phyloP scores from a whole-genome alignment of 2,329 filamentous ascomycete genomes.

The Reticulascus tulasneorum region DNA sequence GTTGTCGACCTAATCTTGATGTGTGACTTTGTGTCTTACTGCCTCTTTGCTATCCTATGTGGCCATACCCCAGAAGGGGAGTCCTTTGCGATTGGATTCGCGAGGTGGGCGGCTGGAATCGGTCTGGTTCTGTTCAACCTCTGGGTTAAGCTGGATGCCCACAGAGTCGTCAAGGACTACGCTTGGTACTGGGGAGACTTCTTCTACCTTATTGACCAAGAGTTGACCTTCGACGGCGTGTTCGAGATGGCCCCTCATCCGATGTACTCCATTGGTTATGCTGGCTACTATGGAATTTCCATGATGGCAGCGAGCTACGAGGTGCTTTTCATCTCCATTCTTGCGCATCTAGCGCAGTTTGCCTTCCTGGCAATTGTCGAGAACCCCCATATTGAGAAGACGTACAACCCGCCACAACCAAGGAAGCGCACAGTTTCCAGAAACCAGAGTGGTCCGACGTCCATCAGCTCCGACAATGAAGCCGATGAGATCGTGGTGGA shows the following conservation, averaged over 20 bases:
- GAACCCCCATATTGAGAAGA: conserved; percentile 97
- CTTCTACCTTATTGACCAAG: conserved; percentile 97
- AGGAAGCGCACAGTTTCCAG: conserved; percentile 49
- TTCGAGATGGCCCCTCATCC: conserved; percentile 99
- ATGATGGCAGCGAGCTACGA: conserved; percentile 98
- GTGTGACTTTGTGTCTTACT: conserved; percentile 98
- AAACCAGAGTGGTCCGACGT: conserved; percentile 19
- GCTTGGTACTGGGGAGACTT: conserved; percentile 99
- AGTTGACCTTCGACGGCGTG: conserved; percentile 95
- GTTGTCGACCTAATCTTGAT: conserved; percentile 96
- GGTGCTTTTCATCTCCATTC: conserved; percentile 92
- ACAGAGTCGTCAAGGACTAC: conserved; percentile 97
- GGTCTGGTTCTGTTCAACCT: conserved; percentile 87
- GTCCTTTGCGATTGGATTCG: conserved; percentile 59
- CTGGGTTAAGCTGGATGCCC: conserved; percentile 97
- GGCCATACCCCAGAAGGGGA: conserved; percentile 72
- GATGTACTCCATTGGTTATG: conserved; percentile 98
- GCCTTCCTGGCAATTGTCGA: conserved; percentile 88
- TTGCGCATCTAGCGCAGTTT: conserved; percentile 92
- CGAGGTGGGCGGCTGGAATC: conserved; percentile 77
- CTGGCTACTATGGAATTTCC: conserved; percentile 96
- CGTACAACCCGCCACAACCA: conserved; percentile 85
- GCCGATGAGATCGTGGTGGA: conserved; percentile 13
- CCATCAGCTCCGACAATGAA: conserved; percentile 5
- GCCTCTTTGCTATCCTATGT: conserved; percentile 89